phyloP scores from a whole-genome alignment of 306 rosid genomes.

The Vigna reflexopilosa region DNA sequence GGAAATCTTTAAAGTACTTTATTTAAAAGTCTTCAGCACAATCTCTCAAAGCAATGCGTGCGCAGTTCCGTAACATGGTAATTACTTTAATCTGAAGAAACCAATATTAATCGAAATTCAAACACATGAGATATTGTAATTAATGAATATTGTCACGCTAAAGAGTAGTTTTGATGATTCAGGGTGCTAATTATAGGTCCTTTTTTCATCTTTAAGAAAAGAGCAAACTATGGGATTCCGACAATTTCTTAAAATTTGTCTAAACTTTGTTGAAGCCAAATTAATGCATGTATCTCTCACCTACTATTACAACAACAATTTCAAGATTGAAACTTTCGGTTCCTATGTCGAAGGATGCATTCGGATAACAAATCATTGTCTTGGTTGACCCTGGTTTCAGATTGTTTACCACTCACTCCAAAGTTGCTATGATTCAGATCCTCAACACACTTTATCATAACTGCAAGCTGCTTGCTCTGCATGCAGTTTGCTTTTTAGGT shows the following conservation, averaged over 20 bases:
- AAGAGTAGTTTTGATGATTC: slow-evolving; percentile 38
- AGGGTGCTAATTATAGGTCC: slow-evolving; percentile 27
- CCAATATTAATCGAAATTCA: slow-evolving; percentile 21
- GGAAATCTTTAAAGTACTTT: slow-evolving; percentile 27
- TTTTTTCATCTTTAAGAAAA: slow-evolving; percentile 26
- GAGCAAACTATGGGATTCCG: slow-evolving; percentile 35
- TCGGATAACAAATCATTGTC: slow-evolving; percentile 43
- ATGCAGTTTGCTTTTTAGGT: not conserved
- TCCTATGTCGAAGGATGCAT: not conserved
- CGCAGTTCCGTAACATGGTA: slow-evolving; percentile 32
- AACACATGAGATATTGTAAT: slow-evolving; percentile 17
- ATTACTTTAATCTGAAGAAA: slow-evolving; percentile 48
- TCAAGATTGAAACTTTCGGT: slow-evolving; percentile 24
- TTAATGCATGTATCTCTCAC: slow-evolving; percentile 37
- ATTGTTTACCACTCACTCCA: slow-evolving; percentile 36
- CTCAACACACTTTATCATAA: slow-evolving; percentile 5
- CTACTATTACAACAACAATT: not conserved
- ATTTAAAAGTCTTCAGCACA: not conserved
- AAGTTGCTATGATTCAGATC: slow-evolving; percentile 32
- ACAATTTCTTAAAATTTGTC: slow-evolving; percentile 51
- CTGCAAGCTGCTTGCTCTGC: not conserved
- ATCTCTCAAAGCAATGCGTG: slow-evolving; percentile 39
- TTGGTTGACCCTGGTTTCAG: slow-evolving; percentile 30
- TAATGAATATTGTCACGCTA: slow-evolving; percentile 44
- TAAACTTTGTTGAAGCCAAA: slow-evolving; percentile 46